A percentile compares a stretch with the other conserved stretches of the same genome.
phyloP scores from a whole-genome alignment of 768 basidiomycete genomes.

The Psilocybe sp. region DNA sequence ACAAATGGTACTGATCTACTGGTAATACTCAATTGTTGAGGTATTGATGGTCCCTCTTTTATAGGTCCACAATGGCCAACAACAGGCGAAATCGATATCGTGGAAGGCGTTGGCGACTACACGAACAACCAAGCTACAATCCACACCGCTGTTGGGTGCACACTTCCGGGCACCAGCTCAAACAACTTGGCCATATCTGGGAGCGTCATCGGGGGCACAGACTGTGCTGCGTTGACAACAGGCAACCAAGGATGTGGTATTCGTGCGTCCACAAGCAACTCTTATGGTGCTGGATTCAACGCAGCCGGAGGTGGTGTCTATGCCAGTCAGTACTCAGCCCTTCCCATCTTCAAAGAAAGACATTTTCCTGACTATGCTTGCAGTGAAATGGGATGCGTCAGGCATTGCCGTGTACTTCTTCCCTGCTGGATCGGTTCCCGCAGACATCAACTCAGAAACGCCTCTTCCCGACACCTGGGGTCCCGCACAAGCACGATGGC shows the following conservation, averaged over 20 bases:
- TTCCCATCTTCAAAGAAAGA: not conserved
- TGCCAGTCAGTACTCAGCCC: conserved; percentile 59
- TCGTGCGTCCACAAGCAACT: conserved; percentile 53
- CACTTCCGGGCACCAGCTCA: conserved; percentile 46
- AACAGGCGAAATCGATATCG: conserved; percentile 78
- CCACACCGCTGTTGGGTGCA: conserved; percentile 74
- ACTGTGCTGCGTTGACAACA: conserved; percentile 70
- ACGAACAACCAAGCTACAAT: conserved; percentile 81
- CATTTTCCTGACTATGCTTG: conserved; percentile 6
- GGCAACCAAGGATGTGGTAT: conserved; percentile 83
- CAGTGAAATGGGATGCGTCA: conserved; percentile 72
- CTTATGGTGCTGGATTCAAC: conserved; percentile 89
- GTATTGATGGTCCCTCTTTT: conserved; percentile 34
- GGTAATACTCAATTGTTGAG: not conserved
- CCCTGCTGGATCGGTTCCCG: conserved; percentile 66
- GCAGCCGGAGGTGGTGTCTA: conserved; percentile 83
- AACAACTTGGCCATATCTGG: conserved; percentile 56
- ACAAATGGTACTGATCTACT: conserved; percentile 34
- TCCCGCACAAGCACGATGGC: conserved; percentile 74
- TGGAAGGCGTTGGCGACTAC: conserved; percentile 82
- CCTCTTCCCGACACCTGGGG: conserved; percentile 82
- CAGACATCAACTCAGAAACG: conserved; percentile 69
- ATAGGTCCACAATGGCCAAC: conserved; percentile 63
- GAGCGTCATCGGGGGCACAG: conserved; percentile 61
- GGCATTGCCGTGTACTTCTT: conserved; percentile 87